Percentiles rank a stretch among this genome's conserved stretches.
phyloP scores from a whole-genome alignment of 1,284 basidiomycete species.

The Coriolopsis trogii region DNA sequence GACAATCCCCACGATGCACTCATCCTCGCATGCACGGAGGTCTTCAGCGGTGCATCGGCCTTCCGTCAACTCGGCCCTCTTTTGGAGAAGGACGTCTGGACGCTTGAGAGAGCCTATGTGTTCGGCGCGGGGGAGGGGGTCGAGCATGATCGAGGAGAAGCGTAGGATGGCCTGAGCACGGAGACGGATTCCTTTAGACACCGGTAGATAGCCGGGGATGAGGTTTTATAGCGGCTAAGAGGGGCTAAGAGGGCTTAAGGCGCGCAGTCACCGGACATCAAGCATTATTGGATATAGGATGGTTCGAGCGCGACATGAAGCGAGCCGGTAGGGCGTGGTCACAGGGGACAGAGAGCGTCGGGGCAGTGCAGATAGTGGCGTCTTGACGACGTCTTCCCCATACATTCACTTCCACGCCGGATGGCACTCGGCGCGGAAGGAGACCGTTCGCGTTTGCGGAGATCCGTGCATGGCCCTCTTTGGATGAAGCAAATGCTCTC shows the following conservation, averaged over 20 bases:
- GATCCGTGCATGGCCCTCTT: no score
- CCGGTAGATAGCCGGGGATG: slow-evolving; percentile 4
- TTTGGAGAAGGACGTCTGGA: slow-evolving; percentile 41
- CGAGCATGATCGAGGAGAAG: not conserved
- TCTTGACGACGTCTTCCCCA: slow-evolving; percentile 10
- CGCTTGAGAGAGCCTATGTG: slow-evolving; percentile 49
- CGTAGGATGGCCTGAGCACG: not conserved
- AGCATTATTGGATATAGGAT: not conserved
- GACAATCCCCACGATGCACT: slow-evolving; percentile 40
- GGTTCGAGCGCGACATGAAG: not conserved
- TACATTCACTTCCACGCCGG: not conserved
- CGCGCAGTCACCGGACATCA: not conserved
- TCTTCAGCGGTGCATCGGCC: slow-evolving; percentile 38
- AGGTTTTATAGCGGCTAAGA: not conserved
- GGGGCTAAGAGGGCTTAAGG: no score
- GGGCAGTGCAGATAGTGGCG: slow-evolving; percentile 17
- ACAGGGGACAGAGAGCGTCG: slow-evolving; percentile 8
- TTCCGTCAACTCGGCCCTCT: slow-evolving; percentile 35
- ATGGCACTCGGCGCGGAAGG: not conserved
- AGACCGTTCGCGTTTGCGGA: not conserved
- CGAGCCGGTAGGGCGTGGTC: slow-evolving; percentile 8
- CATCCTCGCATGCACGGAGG: slow-evolving; percentile 28
- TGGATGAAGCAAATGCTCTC: no score
- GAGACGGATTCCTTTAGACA: not conserved
- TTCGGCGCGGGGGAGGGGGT: slow-evolving; percentile 38